A percentile compares a stretch with the other conserved stretches of the same genome.
phyloP scores from a whole-genome alignment of 2,329 filamentous ascomycete genomes.

The Diaporthe citrichinensis region DNA sequence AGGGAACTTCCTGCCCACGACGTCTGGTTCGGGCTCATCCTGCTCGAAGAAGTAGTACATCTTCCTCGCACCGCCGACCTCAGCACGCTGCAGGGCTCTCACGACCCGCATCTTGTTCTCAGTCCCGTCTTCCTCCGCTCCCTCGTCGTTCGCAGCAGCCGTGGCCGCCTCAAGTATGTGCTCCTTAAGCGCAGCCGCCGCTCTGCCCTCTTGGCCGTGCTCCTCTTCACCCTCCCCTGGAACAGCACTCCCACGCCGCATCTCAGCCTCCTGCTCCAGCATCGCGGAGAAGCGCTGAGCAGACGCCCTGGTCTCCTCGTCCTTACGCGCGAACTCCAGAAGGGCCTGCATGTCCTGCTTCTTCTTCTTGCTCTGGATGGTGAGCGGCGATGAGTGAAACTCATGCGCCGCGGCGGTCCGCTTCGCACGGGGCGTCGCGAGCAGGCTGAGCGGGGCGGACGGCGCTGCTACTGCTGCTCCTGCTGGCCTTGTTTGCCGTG shows the following conservation, averaged over 20 bases:
- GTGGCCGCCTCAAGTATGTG: slow-evolving; percentile 49
- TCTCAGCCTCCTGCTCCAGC: slow-evolving; percentile 47
- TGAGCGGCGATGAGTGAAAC: slow-evolving; percentile 59
- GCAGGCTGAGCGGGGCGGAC: slow-evolving; percentile 44
- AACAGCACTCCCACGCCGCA: slow-evolving; percentile 36
- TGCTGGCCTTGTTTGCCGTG: slow-evolving; percentile 51
- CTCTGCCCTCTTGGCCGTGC: slow-evolving; percentile 17
- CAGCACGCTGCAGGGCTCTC: slow-evolving; percentile 65
- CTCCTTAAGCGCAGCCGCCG: slow-evolving; percentile 43
- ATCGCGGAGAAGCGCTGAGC: slow-evolving; percentile 59
- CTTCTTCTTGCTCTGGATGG: slow-evolving; percentile 65
- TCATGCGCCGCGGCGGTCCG: slow-evolving; percentile 57
- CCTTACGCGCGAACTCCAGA: slow-evolving; percentile 69
- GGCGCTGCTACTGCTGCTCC: slow-evolving; percentile 59
- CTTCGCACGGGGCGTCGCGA: slow-evolving; percentile 63
- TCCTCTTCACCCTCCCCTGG: slow-evolving; percentile 28
- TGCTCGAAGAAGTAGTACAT: slow-evolving; percentile 67
- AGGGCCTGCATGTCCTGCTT: slow-evolving; percentile 76
- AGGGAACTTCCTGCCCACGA: slow-evolving; percentile 53
- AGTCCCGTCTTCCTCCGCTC: slow-evolving; percentile 60
- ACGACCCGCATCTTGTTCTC: slow-evolving; percentile 54
- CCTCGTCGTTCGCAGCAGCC: slow-evolving; percentile 45
- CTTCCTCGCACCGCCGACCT: slow-evolving; percentile 53
- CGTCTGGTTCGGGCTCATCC: slow-evolving; percentile 46
- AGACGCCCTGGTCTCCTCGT: slow-evolving; percentile 72